Evolutionary conservation across 129 eudicot species (phyloP), one percentile per base, ranked within the genome.

Genomic region (Artemisia argyi): DNA sequence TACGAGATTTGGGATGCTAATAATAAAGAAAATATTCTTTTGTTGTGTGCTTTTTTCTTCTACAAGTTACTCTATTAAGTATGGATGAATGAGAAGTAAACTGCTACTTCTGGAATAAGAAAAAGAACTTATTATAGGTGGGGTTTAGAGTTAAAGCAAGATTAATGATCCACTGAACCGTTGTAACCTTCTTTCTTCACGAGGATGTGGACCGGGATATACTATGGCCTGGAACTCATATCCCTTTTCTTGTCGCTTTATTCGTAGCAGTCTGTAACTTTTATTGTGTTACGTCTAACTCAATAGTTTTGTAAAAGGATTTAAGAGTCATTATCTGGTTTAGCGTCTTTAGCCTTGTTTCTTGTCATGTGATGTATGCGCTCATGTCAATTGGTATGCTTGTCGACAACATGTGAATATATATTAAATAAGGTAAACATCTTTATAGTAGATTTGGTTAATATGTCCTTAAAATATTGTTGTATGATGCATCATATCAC

Each of bases 51-150:
- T 15, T 54, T 54, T 20, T 22, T 5, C 18, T 65, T 67, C 12
- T 49, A 48, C 19, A 14, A 55, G 57, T 65, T 67, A 71, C 65
- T 55, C 57, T 71, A 65, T 19, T 71, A 71, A 71, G 65, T 22
- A 71, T 19, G 53, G 54, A 19, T 39, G 56, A 32, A 55, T 42
- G 15, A 71, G 39, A 39, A 39, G 66, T 71, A 42, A 42, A 55
- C 47, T 18, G 74, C 65, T 39, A 70, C 32, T 58, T 56, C 3
- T 44, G 49, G n/a, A 47, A 18, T 56, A 60, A 17, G 10, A 56
- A n/a, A 22, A 8, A 22, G 28, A n/a, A 3, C 20, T 57, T 57
- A 57, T 57, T 57, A 13, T 5, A 20, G n/a, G 63, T 20, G 35
- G 32, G 63, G 63, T 57, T 10, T 57, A 20, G 13, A 57, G 61